Evolutionary conservation across 805 yeast species (phyloP).

Genomic region (Nakazawaea ishiwadae): DNA sequence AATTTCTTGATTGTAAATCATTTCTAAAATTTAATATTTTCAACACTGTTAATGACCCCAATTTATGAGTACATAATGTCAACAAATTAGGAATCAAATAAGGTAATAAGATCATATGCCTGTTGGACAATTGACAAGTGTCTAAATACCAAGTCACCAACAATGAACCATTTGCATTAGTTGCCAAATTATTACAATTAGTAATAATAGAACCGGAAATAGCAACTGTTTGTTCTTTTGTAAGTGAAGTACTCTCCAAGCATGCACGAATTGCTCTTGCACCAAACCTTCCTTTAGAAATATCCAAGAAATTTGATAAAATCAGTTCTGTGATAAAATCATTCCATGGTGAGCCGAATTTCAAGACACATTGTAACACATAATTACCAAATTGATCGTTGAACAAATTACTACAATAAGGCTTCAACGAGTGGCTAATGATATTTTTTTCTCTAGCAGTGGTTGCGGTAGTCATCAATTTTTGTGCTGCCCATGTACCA

Average conservation of each 20-base stretch:
- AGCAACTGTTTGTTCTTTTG: slow-evolving; percentile 63
- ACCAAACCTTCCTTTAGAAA: slow-evolving; percentile 88
- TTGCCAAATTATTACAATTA: slow-evolving; percentile 73
- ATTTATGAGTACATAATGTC: slow-evolving; percentile 68
- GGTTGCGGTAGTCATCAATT: slow-evolving; percentile 73
- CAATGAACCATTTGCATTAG: slow-evolving; percentile 83
- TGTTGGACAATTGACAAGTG: slow-evolving; percentile 62
- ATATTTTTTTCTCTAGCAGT: slow-evolving; percentile 58
- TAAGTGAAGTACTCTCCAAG: slow-evolving; percentile 70
- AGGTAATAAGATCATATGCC: slow-evolving; percentile 62
- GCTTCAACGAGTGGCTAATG: slow-evolving; percentile 66
- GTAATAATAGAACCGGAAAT: slow-evolving; percentile 75
- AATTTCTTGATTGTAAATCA: slow-evolving; percentile 56
- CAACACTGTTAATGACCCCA: slow-evolving; percentile 78
- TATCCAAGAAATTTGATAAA: slow-evolving; percentile 69
- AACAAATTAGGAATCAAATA: slow-evolving; percentile 58
- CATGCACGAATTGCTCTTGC: slow-evolving; percentile 94
- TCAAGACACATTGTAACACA: slow-evolving; percentile 89
- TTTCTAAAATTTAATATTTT: slow-evolving; percentile 70
- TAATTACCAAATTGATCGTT: slow-evolving; percentile 97
- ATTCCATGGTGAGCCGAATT: slow-evolving; percentile 84
- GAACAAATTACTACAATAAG: slow-evolving; percentile 79
- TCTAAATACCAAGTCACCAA: slow-evolving; percentile 93
- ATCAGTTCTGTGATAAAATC: slow-evolving; percentile 86
- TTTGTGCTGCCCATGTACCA: slow-evolving; percentile 99